Conservation (phyloP, 768 basidiomycete species). For the Mycena venus region DNA sequence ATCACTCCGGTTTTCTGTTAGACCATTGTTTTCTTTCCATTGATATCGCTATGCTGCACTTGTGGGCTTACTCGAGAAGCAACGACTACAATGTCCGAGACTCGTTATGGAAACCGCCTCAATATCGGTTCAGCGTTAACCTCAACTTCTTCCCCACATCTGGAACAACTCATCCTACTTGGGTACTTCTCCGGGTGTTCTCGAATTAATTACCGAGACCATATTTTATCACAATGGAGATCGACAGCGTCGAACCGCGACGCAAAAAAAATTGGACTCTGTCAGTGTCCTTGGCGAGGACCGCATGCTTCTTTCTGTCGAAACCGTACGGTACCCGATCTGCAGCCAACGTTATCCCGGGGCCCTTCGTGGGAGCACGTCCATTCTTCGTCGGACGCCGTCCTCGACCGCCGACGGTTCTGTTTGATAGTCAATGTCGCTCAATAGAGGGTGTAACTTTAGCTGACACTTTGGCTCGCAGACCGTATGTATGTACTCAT, state of each 20-base stretch:
- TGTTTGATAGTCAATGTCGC: too few species aligned
- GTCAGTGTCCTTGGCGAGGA: too few species aligned
- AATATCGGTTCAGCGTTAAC: too few species aligned
- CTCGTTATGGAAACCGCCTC: constrained; percentile 21
- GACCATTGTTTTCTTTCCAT: not conserved
- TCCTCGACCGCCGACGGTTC: not conserved
- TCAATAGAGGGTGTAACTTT: too few species aligned
- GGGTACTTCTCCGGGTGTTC: not conserved
- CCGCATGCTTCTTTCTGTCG: too few species aligned
- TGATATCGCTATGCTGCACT: not conserved
- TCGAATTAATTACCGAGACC: constrained; percentile 19
- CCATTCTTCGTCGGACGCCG: not conserved
- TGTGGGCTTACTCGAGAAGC: too few species aligned
- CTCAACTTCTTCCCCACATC: not conserved
- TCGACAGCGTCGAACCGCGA: not conserved
- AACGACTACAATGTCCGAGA: too few species aligned
- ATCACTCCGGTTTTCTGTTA: not conserved
- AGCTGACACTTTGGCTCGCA: not conserved
- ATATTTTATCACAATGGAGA: not conserved
- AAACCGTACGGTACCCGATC: too few species aligned
- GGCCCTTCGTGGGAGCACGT: not conserved
- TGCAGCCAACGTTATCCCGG: not conserved
- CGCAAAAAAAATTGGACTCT: not conserved
- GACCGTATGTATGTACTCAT: not conserved
- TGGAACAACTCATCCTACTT: not conserved